Conservation (phyloP, 1,284 basidiomycete genomes). For the Cutaneotrichosporon sp. region DNA sequence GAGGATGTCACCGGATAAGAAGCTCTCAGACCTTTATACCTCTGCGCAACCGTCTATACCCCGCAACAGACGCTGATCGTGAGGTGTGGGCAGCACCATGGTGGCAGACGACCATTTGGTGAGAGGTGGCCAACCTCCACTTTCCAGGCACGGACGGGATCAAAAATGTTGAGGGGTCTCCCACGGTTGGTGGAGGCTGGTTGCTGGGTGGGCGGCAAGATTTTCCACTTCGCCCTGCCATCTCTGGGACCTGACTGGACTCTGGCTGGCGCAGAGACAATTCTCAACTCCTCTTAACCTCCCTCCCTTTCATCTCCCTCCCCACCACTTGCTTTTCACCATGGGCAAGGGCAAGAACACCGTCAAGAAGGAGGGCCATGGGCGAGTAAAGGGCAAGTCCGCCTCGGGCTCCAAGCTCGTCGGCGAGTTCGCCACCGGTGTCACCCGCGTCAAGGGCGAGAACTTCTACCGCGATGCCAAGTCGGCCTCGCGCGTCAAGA, state of each 20-base stretch:
- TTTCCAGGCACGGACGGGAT: background rate
- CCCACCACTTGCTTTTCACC: conserved; percentile 9
- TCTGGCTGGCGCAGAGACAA: too few relatives aligned
- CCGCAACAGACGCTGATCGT: too few relatives aligned
- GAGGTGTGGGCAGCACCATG: too few relatives aligned
- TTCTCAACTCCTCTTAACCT: background rate
- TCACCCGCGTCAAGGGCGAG: conserved; percentile 46
- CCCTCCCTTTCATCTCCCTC: conserved; percentile 9
- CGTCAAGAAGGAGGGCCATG: conserved; percentile 38
- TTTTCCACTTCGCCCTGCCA: conserved; percentile 1
- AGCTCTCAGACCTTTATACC: too few relatives aligned
- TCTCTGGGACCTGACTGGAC: background rate
- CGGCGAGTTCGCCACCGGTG: conserved; percentile 40
- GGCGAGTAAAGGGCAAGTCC: conserved; percentile 39
- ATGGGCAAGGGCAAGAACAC: conserved; percentile 56
- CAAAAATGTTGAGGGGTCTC: background rate
- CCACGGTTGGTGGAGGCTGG: too few relatives aligned
- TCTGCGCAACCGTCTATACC: too few relatives aligned
- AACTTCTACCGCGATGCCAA: conserved; percentile 95
- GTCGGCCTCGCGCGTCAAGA: conserved; percentile 75
- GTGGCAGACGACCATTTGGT: too few relatives aligned
- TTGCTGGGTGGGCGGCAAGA: background rate
- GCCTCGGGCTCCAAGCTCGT: conserved; percentile 20
- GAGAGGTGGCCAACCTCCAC: background rate
- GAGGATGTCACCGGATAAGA: too few relatives aligned